phyloP scores from a whole-genome alignment of 2,329 filamentous ascomycete genomes.

The Madurella mycetomatis region DNA sequence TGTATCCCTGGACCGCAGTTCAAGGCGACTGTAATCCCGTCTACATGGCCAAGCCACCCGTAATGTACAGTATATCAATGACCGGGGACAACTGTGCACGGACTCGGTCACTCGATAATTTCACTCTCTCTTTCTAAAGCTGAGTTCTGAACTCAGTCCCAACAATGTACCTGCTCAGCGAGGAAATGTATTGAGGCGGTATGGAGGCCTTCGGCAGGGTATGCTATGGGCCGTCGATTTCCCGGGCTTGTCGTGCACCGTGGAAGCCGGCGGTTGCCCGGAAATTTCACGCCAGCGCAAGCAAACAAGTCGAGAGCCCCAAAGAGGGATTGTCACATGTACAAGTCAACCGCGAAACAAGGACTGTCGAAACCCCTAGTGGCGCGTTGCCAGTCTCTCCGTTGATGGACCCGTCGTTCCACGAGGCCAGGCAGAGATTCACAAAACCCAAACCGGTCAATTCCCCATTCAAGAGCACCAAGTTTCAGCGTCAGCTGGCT shows the following conservation, averaged over 20 bases:
- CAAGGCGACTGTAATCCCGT: no score
- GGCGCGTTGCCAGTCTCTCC: conserved; percentile 52
- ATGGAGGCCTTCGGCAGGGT: conserved; percentile 1
- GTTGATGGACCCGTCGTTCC: conserved; percentile 48
- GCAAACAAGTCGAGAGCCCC: conserved; percentile 16
- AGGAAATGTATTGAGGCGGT: neutral
- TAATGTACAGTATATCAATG: no score
- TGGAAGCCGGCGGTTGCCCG: neutral
- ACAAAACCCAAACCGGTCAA: conserved; percentile 34
- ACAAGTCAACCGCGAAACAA: conserved; percentile 36
- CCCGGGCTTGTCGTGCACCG: neutral
- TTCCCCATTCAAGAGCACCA: conserved; percentile 25
- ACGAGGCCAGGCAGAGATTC: conserved; percentile 41
- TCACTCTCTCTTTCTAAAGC: neutral
- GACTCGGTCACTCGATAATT: neutral
- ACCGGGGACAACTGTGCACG: no score
- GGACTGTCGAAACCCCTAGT: conserved; percentile 42
- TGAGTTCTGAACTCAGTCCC: neutral
- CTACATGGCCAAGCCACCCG: no score
- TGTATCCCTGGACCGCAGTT: no score
- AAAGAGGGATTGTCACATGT: neutral
- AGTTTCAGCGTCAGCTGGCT: conserved; percentile 54
- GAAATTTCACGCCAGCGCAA: conserved; percentile 1
- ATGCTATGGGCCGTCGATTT: neutral
- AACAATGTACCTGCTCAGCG: neutral